phyloP scores from a whole-genome alignment of 2,329 filamentous ascomycete genomes.

The Sporothrix inflata region DNA sequence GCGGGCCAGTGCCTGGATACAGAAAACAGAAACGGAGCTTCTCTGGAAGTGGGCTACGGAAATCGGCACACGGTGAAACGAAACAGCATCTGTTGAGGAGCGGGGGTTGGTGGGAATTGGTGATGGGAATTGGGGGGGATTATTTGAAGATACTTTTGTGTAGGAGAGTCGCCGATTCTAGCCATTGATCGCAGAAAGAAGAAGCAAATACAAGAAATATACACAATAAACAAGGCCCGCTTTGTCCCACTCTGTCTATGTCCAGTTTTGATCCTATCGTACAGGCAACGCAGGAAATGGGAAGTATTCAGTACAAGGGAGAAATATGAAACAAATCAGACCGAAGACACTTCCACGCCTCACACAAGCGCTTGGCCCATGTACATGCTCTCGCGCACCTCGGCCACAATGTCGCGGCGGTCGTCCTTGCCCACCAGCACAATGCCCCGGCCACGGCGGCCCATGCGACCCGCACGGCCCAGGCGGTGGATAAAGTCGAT shows the following conservation, averaged over 20 bases:
- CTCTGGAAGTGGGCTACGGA: background rate
- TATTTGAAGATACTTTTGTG: background rate
- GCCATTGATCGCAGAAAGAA: background rate
- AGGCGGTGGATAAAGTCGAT: constrained; percentile 98
- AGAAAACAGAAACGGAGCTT: background rate
- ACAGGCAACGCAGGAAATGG: constrained; percentile 34
- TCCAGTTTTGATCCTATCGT: background rate
- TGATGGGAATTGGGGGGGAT: background rate
- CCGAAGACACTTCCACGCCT: too few species aligned
- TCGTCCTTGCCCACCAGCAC: constrained; percentile 90
- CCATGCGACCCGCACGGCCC: constrained; percentile 90
- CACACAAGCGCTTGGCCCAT: constrained; percentile 78
- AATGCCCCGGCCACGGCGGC: constrained; percentile 82
- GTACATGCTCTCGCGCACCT: constrained; percentile 89
- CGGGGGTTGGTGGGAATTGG: background rate
- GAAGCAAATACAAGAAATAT: background rate
- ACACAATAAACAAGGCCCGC: background rate
- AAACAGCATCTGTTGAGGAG: background rate
- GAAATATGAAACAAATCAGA: too few species aligned
- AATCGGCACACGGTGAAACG: background rate
- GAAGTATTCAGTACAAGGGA: too few species aligned
- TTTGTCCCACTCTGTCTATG: background rate
- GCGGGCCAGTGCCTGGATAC: background rate
- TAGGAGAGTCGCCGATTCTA: constrained; percentile 2
- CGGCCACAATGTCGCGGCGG: constrained; percentile 83